These are phyloP conservation scores for Penicillium decumbens DNA, from an alignment of 2,329 filamentous ascomycete species.

Conservation along the genomic window DNA sequence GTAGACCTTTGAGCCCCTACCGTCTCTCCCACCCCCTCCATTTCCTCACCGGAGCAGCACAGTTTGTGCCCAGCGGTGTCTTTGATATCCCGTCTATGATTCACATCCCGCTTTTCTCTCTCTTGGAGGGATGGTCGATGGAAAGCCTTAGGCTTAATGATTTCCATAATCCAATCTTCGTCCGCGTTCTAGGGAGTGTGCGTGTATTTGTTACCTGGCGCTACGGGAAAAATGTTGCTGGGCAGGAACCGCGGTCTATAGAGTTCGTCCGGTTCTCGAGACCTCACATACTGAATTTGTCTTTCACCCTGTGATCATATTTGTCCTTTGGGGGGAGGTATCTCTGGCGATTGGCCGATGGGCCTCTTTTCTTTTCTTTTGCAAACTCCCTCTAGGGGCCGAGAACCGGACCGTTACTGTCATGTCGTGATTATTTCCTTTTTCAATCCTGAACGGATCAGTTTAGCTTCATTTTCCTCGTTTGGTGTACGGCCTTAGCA, in stretches of 20 bases:
- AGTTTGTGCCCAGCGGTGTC: conserved; percentile 1
- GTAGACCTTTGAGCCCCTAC: conserved; percentile 20
- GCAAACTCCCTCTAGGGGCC: conserved; percentile 13
- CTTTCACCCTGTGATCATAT: conserved; percentile 4
- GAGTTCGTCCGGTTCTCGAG: conserved; percentile 20
- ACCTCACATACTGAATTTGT: conserved; percentile 23
- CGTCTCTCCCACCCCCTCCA: conserved; percentile 15
- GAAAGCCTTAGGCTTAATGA: conserved; percentile 25
- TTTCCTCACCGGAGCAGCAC: conserved; percentile 4
- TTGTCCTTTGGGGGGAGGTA: conserved; percentile 4
- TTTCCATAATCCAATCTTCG: conserved; percentile 34
- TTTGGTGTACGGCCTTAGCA: not conserved
- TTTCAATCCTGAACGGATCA: conserved; percentile 3
- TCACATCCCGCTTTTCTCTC: conserved; percentile 12
- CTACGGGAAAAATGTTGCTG: conserved; percentile 33
- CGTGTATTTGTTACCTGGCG: conserved; percentile 33
- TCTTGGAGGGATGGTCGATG: conserved; percentile 23
- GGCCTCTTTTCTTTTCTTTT: conserved; percentile 6
- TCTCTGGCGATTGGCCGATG: conserved; percentile 4
- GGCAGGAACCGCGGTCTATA: conserved; percentile 29
- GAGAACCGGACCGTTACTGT: conserved; percentile 17
- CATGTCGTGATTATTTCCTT: conserved; percentile 14
- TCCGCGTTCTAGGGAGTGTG: conserved; percentile 30
- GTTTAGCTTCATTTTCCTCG: not conserved
- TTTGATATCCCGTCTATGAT: conserved; percentile 17